Conservation (phyloP, 345 rosid species). For the Eucalyptus victrix region DNA sequence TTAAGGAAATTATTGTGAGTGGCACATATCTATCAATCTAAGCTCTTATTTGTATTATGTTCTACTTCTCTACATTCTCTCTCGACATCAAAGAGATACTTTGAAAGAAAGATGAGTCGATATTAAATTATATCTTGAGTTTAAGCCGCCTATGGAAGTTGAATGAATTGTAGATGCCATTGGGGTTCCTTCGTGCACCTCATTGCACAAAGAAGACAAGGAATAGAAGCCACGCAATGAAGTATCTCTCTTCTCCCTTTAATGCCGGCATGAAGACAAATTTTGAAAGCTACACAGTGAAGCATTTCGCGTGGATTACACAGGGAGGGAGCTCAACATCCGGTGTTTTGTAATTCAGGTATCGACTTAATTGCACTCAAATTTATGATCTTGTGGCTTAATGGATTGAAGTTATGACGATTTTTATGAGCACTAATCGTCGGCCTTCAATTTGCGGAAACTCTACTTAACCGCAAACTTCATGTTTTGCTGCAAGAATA, state of each 20-base stretch:
- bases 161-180: not conserved
- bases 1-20: not conserved
- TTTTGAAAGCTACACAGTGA: not conserved
- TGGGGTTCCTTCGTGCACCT: not conserved
- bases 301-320: not conserved
- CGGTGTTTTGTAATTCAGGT: not conserved
- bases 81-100: fast-evolving
- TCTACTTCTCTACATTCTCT: not conserved
- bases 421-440: not conserved
- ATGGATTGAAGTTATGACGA: not conserved
- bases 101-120: too few relatives aligned
- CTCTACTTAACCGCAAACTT: too few relatives aligned
- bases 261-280: not conserved
- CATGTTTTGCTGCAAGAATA: too few relatives aligned
- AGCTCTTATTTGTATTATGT: not conserved
- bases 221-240: not conserved
- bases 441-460: not conserved
- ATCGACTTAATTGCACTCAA: not conserved
- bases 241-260: not conserved
- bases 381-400: not conserved
- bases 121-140: too few relatives aligned
- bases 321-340: not conserved
- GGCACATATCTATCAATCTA: not conserved
- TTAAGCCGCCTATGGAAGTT: not conserved
- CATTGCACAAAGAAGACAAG: not conserved